Conservation (phyloP, 257 asterid genomes). For the Catharanthus roseus region DNA sequence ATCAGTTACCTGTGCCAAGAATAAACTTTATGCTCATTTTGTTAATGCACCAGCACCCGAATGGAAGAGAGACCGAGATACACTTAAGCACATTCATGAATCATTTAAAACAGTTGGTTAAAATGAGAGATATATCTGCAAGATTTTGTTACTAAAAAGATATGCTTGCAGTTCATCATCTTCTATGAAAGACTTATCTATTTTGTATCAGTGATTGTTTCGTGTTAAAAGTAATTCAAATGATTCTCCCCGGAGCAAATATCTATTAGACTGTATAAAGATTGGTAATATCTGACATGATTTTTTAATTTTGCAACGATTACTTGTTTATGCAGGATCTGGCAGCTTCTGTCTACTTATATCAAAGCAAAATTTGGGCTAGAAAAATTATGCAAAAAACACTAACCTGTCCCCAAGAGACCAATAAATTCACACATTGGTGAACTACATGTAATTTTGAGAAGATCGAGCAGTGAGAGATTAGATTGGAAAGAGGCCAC, state of each 20-base stretch:
- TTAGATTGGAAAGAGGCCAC: not conserved
- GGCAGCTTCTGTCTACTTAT: not conserved
- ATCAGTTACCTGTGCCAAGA: constrained; percentile 82
- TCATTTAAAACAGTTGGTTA: constrained; percentile 77
- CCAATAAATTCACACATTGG: not conserved
- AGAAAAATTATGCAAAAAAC: not conserved
- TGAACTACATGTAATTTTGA: not conserved
- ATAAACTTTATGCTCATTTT: constrained; percentile 88
- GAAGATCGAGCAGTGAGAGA: too few species aligned
- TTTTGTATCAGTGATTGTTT: not conserved
- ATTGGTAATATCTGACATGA: not conserved
- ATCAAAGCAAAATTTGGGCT: not conserved
- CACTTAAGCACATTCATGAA: constrained; percentile 68
- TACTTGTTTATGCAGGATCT: not conserved
- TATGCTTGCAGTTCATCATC: constrained; percentile 3
- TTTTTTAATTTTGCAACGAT: too few species aligned
- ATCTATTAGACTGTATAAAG: not conserved
- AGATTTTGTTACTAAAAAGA: constrained; percentile 11
- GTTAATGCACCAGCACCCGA: constrained; percentile 82
- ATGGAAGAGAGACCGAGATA: constrained; percentile 71
- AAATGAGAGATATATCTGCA: not conserved
- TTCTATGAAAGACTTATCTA: not conserved
- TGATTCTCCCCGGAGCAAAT: not conserved
- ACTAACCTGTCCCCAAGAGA: not conserved
- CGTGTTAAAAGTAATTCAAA: not conserved